A percentile compares a stretch with the other conserved stretches of the same genome.
Evolutionary conservation across 2,329 filamentous ascomycete species (phyloP).

Genomic region (Aspergillus sergii): DNA sequence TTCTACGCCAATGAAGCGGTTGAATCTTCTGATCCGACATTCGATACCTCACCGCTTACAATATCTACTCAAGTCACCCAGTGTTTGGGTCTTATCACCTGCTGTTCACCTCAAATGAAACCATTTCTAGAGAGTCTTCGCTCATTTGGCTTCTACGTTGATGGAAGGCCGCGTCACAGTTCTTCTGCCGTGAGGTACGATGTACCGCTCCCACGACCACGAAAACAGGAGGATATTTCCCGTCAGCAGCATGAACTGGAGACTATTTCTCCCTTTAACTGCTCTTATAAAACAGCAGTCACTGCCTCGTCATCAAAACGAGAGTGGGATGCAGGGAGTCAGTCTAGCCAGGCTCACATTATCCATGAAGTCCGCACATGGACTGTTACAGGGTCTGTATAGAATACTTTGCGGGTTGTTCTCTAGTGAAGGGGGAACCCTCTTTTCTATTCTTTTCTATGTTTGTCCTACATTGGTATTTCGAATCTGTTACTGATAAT

Average conservation of each 20-base stretch:
- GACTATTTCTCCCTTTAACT: neutral
- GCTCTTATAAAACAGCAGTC: conserved; percentile 14
- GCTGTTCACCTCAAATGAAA: conserved; percentile 35
- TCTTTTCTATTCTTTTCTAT: neutral
- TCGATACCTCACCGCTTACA: conserved; percentile 23
- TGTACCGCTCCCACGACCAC: conserved; percentile 10
- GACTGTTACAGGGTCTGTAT: conserved; percentile 20
- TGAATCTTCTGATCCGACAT: conserved; percentile 20
- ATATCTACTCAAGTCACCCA: conserved; percentile 23
- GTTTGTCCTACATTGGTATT: neutral
- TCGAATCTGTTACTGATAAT: neutral
- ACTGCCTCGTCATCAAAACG: conserved; percentile 13
- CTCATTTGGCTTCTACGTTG: conserved; percentile 30
- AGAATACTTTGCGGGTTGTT: neutral
- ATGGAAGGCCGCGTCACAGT: conserved; percentile 18
- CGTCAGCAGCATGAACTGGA: neutral
- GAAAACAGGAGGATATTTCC: conserved; percentile 19
- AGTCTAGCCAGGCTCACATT: conserved; percentile 29
- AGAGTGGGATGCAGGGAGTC: conserved; percentile 28
- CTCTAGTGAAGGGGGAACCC: neutral
- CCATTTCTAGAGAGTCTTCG: conserved; percentile 32
- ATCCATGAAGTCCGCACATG: conserved; percentile 30
- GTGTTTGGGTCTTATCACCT: conserved; percentile 30
- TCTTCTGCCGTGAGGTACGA: conserved; percentile 18
- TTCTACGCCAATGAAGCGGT: conserved; percentile 17